These are phyloP conservation scores for Globisporangium cederbergense DNA, from an alignment of 352 stramenopile species.

Conservation along the genomic window DNA sequence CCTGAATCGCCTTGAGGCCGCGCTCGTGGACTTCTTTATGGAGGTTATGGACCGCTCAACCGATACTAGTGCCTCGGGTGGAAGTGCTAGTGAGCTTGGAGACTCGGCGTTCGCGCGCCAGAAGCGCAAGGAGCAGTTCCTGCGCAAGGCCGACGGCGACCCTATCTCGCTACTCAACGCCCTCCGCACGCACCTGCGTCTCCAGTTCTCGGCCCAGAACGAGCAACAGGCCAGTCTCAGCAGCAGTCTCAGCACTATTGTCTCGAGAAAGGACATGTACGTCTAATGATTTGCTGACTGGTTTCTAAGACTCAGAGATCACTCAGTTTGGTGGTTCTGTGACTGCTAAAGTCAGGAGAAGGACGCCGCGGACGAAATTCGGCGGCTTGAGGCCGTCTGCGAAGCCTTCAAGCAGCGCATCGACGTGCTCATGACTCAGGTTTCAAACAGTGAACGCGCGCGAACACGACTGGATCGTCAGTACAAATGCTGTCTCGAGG, in stretches of 20 bases:
- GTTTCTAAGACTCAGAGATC: neutral
- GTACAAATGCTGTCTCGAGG: constrained; percentile 34
- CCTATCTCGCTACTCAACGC: constrained; percentile 67
- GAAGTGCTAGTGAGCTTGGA: constrained; percentile 10
- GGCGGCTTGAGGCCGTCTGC: constrained; percentile 29
- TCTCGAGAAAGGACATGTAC: constrained; percentile 31
- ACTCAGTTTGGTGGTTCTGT: neutral
- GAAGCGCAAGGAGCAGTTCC: constrained; percentile 53
- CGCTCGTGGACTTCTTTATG: constrained; percentile 70
- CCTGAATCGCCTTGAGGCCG: constrained; percentile 54
- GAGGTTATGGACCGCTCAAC: constrained; percentile 52
- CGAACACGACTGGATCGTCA: constrained; percentile 26
- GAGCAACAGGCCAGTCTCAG: constrained; percentile 28
- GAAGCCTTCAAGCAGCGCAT: constrained; percentile 26
- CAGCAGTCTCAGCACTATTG: constrained; percentile 25
- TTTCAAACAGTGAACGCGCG: constrained; percentile 28
- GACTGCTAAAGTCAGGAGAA: constrained; percentile 26
- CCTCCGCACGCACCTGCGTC: constrained; percentile 61
- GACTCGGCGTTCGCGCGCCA: constrained; percentile 38
- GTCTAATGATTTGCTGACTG: constrained; percentile 1
- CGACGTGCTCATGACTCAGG: constrained; percentile 25
- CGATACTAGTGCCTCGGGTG: neutral
- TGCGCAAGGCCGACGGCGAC: constrained; percentile 56
- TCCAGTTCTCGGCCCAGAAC: constrained; percentile 54
- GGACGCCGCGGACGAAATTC: constrained; percentile 29